Evolutionary conservation across 345 rosid species (phyloP).

Genomic region (Excoecaria agallocha): DNA sequence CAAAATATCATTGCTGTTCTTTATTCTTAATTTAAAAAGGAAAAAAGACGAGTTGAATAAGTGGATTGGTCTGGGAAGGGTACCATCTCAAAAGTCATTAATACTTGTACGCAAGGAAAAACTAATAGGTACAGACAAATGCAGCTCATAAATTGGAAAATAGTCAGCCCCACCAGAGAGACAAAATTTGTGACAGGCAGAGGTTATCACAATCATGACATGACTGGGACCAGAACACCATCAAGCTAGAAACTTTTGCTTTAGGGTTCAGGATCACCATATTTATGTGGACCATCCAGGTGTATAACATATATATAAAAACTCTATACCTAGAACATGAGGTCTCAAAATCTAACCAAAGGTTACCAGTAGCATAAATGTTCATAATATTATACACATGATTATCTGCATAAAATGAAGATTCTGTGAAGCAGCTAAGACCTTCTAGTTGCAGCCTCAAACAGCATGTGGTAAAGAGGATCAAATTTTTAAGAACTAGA

Average conservation of each 20-base stretch:
- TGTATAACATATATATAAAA: background rate
- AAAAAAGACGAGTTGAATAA: background rate
- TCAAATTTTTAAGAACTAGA: background rate
- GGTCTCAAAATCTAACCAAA: background rate
- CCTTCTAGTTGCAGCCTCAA: background rate
- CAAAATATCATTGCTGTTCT: background rate
- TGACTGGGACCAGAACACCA: background rate
- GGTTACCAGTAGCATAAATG: background rate
- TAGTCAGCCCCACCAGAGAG: background rate
- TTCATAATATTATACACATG: background rate
- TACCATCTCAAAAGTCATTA: background rate
- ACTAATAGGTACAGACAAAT: background rate
- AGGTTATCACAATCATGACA: conserved; percentile 5
- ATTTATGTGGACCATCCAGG: background rate
- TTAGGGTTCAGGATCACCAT: background rate
- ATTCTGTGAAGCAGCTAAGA: background rate
- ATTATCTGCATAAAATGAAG: background rate
- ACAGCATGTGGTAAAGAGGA: background rate
- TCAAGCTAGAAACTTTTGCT: background rate
- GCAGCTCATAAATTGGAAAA: background rate
- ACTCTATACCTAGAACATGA: background rate
- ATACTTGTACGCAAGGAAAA: background rate
- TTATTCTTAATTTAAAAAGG: too few species aligned
- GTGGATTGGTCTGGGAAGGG: background rate
- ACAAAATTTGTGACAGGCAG: background rate